Base-by-base conservation (phyloP, 2,329 filamentous ascomycete species). In the Pleurostoma richardsiae region DNA sequence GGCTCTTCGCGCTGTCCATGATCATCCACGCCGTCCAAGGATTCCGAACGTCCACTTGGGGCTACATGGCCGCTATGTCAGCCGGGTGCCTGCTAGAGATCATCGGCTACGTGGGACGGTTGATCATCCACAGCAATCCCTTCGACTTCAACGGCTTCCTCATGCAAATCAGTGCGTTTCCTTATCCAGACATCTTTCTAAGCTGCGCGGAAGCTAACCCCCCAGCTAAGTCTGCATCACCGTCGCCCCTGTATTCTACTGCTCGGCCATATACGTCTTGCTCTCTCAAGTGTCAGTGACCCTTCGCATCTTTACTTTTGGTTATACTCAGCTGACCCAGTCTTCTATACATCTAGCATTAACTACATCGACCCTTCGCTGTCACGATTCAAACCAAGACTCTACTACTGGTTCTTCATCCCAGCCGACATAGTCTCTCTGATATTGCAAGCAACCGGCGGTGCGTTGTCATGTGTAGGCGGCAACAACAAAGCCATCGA, bases 251-350 rank as follows among this genome's bases (percentile, higher is more conserved):
- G 76, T 78, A 46, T 81, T 77, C 59, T 72, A 77, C 56, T 72
- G 78, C 28, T 83, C 82, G 1, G 80, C 80, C 48, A 80, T 87
- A 57, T 87, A 87, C 60, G 75, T 86, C 47, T 84, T 79, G 29
- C 71, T 85, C 29, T 66, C 65, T 29, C 56, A 61, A 43, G 58
- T 66, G 60, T 63, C 46, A 48, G 60, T 8, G 8, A 39, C 19
- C 10, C 4, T 8, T 6, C 29, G 10, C 27, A n/a, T 31, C 44
- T 31, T 26, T 8, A 8, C 19, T 26, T 3, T 6, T 5, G 10
- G 4, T 11, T 8, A n/a, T 36, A 36, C 33, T n/a, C n/a, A n/a
- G n/a, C 33, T 36, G n/a, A 36, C 33, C 8, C 19, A 19, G 19
- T 19, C 19, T 19, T 19, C 8, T n/a, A 36, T 8, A 36, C 4